These are phyloP conservation scores for Cytospora paraplurivora DNA, from an alignment of 2,329 filamentous ascomycete genomes.

Conservation along the genomic window DNA sequence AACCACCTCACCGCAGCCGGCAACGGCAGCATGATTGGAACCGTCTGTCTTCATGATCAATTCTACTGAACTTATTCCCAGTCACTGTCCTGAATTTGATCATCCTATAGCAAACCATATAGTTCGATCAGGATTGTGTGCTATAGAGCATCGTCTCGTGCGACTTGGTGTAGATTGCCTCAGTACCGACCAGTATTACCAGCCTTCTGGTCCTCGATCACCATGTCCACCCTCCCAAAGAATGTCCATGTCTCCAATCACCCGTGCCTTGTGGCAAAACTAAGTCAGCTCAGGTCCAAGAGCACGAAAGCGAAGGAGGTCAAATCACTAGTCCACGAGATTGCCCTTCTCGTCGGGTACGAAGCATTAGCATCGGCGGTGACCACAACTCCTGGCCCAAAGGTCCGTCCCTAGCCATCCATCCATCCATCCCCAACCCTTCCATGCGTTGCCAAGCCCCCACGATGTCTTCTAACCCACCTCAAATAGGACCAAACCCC, in stretches of 20 bases:
- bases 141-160: conserved; percentile 3
- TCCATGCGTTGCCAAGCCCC: conserved; percentile 1
- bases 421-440: conserved; percentile 7
- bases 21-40: conserved; percentile 17
- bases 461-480: background rate
- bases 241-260: conserved; percentile 81
- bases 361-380: conserved; percentile 75
- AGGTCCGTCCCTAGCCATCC: conserved; percentile 54
- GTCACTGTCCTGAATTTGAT: background rate
- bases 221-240: conserved; percentile 48
- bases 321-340: conserved; percentile 82
- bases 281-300: conserved; percentile 82
- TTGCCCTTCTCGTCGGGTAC: conserved; percentile 76
- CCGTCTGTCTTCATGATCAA: conserved; percentile 6
- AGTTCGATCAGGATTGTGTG: background rate
- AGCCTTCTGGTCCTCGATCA: background rate
- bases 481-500: conserved; percentile 69
- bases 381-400: conserved; percentile 58
- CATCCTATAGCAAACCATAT: background rate
- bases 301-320: conserved; percentile 72
- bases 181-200: background rate
- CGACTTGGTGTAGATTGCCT: background rate
- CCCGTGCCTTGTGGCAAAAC: conserved; percentile 84
- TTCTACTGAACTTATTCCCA: conserved; percentile 36
- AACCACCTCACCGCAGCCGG: conserved; percentile 12